phyloP scores from a whole-genome alignment of 768 basidiomycete genomes.

The Terana coerulea region DNA sequence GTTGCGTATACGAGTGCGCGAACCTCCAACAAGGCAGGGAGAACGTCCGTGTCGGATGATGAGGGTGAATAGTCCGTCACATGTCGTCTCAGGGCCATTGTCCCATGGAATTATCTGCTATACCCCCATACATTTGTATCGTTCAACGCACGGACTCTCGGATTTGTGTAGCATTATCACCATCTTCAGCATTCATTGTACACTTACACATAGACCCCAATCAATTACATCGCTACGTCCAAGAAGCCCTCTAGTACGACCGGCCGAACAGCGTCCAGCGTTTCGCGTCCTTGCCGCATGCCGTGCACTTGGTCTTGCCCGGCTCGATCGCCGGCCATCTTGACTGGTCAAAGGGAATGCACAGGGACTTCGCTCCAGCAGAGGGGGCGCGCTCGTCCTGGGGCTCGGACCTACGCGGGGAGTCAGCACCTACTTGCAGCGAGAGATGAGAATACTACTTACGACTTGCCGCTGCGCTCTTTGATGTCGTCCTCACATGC shows the following conservation, averaged over 20 bases:
- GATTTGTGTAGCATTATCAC: too few relatives aligned
- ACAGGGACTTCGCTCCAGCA: conserved; percentile 94
- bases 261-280: conserved; percentile 97
- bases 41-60: too few relatives aligned
- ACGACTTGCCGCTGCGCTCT: conserved; percentile 85
- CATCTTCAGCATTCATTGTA: not conserved
- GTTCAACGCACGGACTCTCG: too few relatives aligned
- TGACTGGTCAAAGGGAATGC: conserved; percentile 92
- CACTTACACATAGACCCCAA: not conserved
- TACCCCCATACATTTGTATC: too few relatives aligned
- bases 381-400: conserved; percentile 95
- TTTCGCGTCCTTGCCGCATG: conserved; percentile 85
- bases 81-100: too few relatives aligned
- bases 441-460: conserved; percentile 28
- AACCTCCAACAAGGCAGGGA: too few relatives aligned
- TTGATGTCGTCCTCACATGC: conserved; percentile 98
- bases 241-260: conserved; percentile 55
- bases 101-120: too few relatives aligned
- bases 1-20: too few relatives aligned
- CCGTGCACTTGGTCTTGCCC: conserved; percentile 87
- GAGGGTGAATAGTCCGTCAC: too few relatives aligned
- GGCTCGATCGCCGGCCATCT: conserved; percentile 76
- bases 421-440: not conserved
- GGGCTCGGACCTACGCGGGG: conserved; percentile 63
- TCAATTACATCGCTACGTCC: not conserved